A percentile compares a stretch with the other conserved stretches of the same genome.
These are phyloP conservation scores for Linum tenue DNA, from an alignment of 345 rosid genomes.

Conservation along the genomic window DNA sequence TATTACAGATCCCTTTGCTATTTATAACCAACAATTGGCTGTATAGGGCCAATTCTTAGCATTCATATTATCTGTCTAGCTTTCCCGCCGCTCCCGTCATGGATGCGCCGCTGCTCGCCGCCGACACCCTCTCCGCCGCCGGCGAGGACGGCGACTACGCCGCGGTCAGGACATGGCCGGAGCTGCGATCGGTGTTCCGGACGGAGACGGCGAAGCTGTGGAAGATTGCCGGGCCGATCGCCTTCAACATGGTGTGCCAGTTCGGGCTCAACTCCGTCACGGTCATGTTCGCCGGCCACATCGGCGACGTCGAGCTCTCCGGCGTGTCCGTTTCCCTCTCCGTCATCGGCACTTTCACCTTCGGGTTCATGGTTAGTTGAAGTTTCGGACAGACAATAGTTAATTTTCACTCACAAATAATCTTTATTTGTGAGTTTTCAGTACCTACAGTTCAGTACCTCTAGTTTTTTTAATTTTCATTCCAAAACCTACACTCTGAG, in stretches of 20 bases:
- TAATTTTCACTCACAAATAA: no score
- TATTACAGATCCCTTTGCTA: no score
- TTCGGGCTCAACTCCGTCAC: conserved; percentile 46
- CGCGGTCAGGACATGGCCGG: conserved; percentile 35
- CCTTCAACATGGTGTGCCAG: conserved; percentile 41
- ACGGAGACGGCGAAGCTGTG: conserved; percentile 49
- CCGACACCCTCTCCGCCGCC: not conserved
- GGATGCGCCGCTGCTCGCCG: conserved; percentile 44
- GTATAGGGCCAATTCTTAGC: no score
- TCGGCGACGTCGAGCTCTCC: conserved; percentile 59
- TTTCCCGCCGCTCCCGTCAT: conserved; percentile 16
- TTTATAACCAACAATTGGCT: no score
- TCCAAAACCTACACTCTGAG: not conserved
- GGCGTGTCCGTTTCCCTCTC: conserved; percentile 56
- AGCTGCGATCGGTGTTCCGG: conserved; percentile 31
- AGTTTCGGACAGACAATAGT: not conserved
- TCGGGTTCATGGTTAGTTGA: conserved; percentile 54
- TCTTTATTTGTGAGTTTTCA: not conserved
- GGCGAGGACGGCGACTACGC: conserved; percentile 30
- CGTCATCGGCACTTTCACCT: conserved; percentile 65
- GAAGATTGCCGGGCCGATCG: conserved; percentile 54
- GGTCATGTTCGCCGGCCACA: conserved; percentile 55
- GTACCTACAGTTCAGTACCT: not conserved
- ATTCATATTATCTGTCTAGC: no score
- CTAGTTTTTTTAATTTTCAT: not conserved